Evolutionary conservation across 176 grass and related monocot genomes (phyloP), one percentile per base, ranked within the genome.

Genomic region (Areca catechu): DNA sequence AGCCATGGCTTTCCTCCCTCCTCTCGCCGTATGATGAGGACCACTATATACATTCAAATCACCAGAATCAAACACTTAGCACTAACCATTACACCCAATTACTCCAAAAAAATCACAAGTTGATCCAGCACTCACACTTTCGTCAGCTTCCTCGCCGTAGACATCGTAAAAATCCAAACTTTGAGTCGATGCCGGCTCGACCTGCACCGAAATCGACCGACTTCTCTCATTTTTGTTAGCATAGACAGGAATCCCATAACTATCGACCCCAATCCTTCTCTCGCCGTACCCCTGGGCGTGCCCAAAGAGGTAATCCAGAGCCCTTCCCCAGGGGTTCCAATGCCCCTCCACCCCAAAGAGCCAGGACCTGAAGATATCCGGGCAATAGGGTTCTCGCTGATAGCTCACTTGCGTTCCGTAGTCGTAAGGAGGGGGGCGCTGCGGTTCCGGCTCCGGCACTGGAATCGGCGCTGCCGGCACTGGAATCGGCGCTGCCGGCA

Each of bases 281-380:
- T 97, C 87, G 21, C 87, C 93, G 50, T 91, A 97, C 5, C 93
- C 93, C 28, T 97, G 69, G 15, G 75, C 14, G 75, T 97, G 93
- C 19, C 87, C 87, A 54, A 97, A 97, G 28, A 97, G 75, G 77
- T 75, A 91, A 37, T 97, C 93, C 54, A 97, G 71, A 19, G 83
- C 83, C 3, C 78, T 80, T 83, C 79, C 75, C 74, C 76, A 82
- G 23, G 75, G 63, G 71, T 80, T 68, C 89, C 84, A 82, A 0
- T 71, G 60, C 12, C 84, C 80, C 30, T 63, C 83, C 73, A 73
- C 67, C 23, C 19, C n/a, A 60, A 50, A 89, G 7, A 68, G 76
- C 85, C 85, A 83, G 0, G 58, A 28, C 19, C 85, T 58, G 72
- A 89, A 89, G 49, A 89, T 55, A 61, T 85, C 86, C 16, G 86